phyloP scores from a whole-genome alignment of 2,329 filamentous ascomycete species.

The Thermoascus crustaceus region DNA sequence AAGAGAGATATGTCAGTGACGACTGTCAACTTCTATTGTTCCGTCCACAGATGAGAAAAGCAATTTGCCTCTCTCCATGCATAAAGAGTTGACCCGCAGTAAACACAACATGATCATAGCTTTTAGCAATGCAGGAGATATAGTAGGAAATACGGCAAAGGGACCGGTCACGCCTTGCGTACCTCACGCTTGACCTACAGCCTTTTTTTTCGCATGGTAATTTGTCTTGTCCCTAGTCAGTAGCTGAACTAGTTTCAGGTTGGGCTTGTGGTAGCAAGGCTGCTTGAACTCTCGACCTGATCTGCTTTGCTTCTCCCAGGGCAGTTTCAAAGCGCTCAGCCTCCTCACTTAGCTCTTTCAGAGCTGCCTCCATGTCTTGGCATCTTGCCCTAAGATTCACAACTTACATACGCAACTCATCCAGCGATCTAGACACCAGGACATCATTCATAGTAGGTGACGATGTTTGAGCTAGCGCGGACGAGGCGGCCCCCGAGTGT shows the following conservation, averaged over 20 bases:
- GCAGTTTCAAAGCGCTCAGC: slow-evolving; percentile 12
- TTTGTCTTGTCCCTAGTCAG: no score
- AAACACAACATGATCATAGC: no score
- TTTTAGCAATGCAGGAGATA: no score
- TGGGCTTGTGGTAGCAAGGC: neutral
- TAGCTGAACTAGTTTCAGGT: neutral
- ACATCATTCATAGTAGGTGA: slow-evolving; percentile 10
- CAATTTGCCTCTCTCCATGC: no score
- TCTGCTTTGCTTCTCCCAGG: slow-evolving; percentile 24
- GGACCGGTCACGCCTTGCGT: no score
- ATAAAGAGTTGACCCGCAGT: no score
- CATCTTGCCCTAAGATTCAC: slow-evolving; percentile 12
- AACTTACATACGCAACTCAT: slow-evolving; percentile 14
- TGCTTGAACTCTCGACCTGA: slow-evolving; percentile 10
- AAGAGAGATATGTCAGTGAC: no score
- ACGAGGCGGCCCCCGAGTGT: neutral
- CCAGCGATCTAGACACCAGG: slow-evolving; percentile 14
- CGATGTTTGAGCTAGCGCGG: neutral
- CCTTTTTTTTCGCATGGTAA: no score
- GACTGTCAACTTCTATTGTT: no score
- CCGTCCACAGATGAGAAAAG: no score
- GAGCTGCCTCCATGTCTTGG: slow-evolving; percentile 11
- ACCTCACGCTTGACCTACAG: no score
- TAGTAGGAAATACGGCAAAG: no score
- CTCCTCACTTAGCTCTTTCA: slow-evolving; percentile 12